Base-by-base conservation (phyloP, 192 early-diverging fungal species). In the Entomortierella lignicola region DNA sequence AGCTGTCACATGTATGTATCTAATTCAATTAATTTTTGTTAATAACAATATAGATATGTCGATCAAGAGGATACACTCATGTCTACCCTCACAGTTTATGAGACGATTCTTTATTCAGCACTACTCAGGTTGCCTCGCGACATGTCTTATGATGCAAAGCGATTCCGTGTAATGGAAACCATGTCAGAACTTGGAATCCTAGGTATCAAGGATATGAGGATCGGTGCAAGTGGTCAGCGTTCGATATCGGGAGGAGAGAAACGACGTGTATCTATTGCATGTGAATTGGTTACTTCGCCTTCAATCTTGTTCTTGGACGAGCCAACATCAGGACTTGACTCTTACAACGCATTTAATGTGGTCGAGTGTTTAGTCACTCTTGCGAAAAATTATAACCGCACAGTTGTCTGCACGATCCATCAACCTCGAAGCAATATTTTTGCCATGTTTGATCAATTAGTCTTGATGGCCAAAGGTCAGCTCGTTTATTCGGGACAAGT, bases 341-440 rank as follows among this genome's bases (percentile, higher is more conserved):
- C 94, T 30, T 97, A 94, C 84, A 97, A 96, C 72, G 97, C 97
- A 0, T 93, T 92, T 64, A 97, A 95, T 84, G 97, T 98, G 0
- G 90, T 98, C n/a, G 94, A 97, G 81, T 92, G 89, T 20, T 86
- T 97, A 21, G 92, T 93, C 20, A 89, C 89, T 6, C 83, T 98
- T 60, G 95, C 82, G 39, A 75, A 60, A 32, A 81, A 58, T 52
- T 81, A 84, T 26, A 88, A 93, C 47, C 91, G 94, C 13, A 93
- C 94, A 0, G 90, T 97, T 17, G 83, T 98, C 25, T 92, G 94
- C 74, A 98, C 97, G 8, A 97, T 98, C 48, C 97, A 98, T 82
- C 97, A 98, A 75, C 97, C 97, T 47, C 89, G 96, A 59, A 92
- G 92, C 30, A 95, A 97, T 69, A 96, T 98, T 69, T 94, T 94